Evolutionary conservation across 345 rosid genomes (phyloP), one percentile per base, ranked within the genome.

Genomic region (Ceriops decandra): DNA sequence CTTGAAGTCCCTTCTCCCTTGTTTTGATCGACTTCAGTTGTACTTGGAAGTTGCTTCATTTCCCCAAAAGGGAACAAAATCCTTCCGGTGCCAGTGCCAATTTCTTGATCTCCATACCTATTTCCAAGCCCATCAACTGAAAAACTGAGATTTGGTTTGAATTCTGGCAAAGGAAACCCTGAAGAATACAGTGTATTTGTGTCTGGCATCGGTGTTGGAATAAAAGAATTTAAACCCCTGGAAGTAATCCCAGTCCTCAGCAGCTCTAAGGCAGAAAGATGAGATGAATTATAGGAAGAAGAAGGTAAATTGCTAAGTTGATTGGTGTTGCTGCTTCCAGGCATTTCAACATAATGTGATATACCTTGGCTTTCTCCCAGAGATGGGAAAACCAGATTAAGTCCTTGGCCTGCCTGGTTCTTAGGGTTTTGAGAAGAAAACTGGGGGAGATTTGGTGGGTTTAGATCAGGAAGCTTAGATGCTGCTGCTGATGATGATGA

Each of bases 1-100:
- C 31, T 2, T 32, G 69, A 9, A 63, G 66, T 58, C 33, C 75
- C 85, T 64, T 77, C 80, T 66, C 79, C 85, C 63, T 79, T 85
- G 38, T 70, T 85, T 33, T 69, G 76, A 72, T 82, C 79, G 42
- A 70, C 74, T 68, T 72, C 88, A 36, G 36, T 68, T 49, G 81
- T 24, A 68, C 57, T 68, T 22, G 84, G 54, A 65, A 76, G 70
- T 20, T 77, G 75, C 51, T 74, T 82, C 76, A 74, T 31, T 7
- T 82, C 87, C 36, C 77, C 85, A 53, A 82, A 78, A 33, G 88
- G 88, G 30, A 80, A 82, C 42, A 82, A 78, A 63, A 74, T 59
- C 70, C 80, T 79, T 63, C 86, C 86, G 20, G 19, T 3, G 17
- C 49, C 49, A 42, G 49, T 3, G 19, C 54, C 74, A 74, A 72